Evolutionary conservation across 495 filamentous ascomycete species (phyloP).

Genomic region (Acidomyces sp.): DNA sequence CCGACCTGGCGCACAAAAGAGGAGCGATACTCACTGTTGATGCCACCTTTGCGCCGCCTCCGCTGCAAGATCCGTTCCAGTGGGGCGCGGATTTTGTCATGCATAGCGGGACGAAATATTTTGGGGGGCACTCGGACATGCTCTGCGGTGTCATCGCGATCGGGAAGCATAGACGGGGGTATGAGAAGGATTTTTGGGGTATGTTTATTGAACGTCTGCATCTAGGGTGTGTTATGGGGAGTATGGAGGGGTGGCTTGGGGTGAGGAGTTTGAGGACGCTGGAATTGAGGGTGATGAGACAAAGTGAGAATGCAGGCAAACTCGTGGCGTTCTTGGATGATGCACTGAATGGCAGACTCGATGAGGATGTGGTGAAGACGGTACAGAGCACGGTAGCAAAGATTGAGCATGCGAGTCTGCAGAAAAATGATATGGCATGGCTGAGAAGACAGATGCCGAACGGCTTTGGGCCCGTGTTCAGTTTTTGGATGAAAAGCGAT

Average conservation of each 20-base stretch:
- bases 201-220: slow-evolving; percentile 53
- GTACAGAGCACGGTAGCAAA: slow-evolving; percentile 43
- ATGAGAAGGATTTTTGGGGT: slow-evolving; percentile 34
- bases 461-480: slow-evolving; percentile 82
- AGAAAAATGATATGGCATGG: slow-evolving; percentile 45
- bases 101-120: slow-evolving; percentile 89
- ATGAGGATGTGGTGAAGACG: slow-evolving; percentile 31
- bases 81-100: slow-evolving; percentile 73
- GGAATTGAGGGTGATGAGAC: slow-evolving; percentile 63
- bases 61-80: slow-evolving; percentile 70
- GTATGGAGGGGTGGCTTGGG: slow-evolving; percentile 83
- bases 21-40: slow-evolving; percentile 78
- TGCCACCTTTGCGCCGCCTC: slow-evolving; percentile 84
- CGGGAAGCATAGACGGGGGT: slow-evolving; percentile 36
- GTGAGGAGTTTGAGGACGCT: slow-evolving; percentile 75
- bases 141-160: slow-evolving; percentile 72
- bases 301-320: slow-evolving; percentile 51
- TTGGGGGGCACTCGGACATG: slow-evolving; percentile 87
- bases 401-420: slow-evolving; percentile 61
- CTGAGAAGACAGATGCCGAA: slow-evolving; percentile 79
- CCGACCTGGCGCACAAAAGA: slow-evolving; percentile 51
- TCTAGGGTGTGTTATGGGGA: slow-evolving; percentile 81
- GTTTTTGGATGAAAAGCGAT: slow-evolving; percentile 49
- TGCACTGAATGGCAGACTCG: slow-evolving; percentile 26
- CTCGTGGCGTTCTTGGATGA: slow-evolving; percentile 60